phyloP scores from a whole-genome alignment of 2,329 filamentous ascomycete genomes.

The Claviceps sp. region DNA sequence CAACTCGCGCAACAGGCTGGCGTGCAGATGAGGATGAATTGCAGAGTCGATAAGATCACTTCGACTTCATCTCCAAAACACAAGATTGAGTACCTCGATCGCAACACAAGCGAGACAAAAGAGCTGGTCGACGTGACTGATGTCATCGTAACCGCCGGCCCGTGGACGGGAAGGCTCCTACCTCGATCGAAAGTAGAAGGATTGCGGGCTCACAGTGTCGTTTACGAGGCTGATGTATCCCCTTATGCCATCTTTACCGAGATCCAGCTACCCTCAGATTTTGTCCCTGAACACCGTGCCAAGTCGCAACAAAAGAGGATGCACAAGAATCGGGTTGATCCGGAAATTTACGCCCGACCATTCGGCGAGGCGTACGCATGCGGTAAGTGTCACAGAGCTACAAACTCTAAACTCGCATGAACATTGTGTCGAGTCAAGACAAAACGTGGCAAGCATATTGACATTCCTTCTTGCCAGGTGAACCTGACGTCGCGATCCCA shows the following conservation, averaged over 20 bases:
- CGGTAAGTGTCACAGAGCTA: conserved; percentile 33
- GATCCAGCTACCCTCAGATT: conserved; percentile 58
- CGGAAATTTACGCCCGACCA: conserved; percentile 87
- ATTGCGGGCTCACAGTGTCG: conserved; percentile 50
- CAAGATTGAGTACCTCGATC: conserved; percentile 45
- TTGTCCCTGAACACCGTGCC: conserved; percentile 37
- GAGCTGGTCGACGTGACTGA: conserved; percentile 35
- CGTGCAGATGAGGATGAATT: conserved; percentile 51
- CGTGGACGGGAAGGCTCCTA: conserved; percentile 48
- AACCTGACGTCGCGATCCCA: conserved; percentile 63
- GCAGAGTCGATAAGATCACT: conserved; percentile 54
- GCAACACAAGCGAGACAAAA: conserved; percentile 22
- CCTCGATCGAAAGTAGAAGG: conserved; percentile 44
- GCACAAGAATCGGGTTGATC: conserved; percentile 55
- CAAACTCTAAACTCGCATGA: background rate
- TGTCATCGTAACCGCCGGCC: conserved; percentile 42
- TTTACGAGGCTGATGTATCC: conserved; percentile 50
- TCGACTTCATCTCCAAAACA: conserved; percentile 31
- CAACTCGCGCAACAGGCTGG: conserved; percentile 58
- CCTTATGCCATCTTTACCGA: conserved; percentile 78
- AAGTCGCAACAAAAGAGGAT: conserved; percentile 34
- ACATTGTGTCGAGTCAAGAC: background rate
- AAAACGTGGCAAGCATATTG: background rate
- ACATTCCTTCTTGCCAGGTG: conserved; percentile 28
- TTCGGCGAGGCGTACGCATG: conserved; percentile 88